Base-by-base conservation (phyloP, 2,329 filamentous ascomycete species). In the Sarocladium oryzae region DNA sequence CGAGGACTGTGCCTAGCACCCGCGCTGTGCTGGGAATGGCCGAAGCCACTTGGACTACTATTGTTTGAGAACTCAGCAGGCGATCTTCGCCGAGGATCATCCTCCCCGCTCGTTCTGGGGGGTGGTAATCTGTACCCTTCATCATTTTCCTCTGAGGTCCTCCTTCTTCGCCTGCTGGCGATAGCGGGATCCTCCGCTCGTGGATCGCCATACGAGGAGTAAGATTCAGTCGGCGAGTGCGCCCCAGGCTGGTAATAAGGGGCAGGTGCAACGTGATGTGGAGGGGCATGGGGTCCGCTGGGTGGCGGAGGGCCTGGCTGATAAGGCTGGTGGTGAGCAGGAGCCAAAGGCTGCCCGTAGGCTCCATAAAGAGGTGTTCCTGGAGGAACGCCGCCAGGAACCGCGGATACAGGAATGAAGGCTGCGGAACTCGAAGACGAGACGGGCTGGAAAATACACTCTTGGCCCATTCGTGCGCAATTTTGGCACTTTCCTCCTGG, bases 371-470 rank as follows among this genome's bases (percentile, higher is more conserved):
- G 66, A 52, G 73, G 77, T 2, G 77, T 79, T 1, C 78, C 77
- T 1, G 77, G 76, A 1, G 78, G 75, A 1, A 81, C 74, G 13
- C 75, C 77, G n/a, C 77, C 77, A n/a, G 74, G 73, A 5, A 82
- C 67, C 15, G 78, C 78, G 2, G 77, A 79, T 4, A 82, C 75
- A 1, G 79, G 78, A 13, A 82, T 77, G 55, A 82, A 82, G 1
- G 78, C 78, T 1, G 78, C 78, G 4, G 76, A 76, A 35, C 74
- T 73, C 10, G 76, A 75, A 0, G 74, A 77, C 3, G 76, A 79
- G 1, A 82, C 79, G 0, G 78, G 79, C 58, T 82, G 78, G 53
- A 82, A 82, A 13, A 82, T 72, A 54, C 79, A 82, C 54, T 82
- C 78, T 57, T 82, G 79, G 46, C 79, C 78, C 66, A 81, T 80